Conservation (phyloP, 2,329 filamentous ascomycete genomes). For the Chaetomiaceae sp. region DNA sequence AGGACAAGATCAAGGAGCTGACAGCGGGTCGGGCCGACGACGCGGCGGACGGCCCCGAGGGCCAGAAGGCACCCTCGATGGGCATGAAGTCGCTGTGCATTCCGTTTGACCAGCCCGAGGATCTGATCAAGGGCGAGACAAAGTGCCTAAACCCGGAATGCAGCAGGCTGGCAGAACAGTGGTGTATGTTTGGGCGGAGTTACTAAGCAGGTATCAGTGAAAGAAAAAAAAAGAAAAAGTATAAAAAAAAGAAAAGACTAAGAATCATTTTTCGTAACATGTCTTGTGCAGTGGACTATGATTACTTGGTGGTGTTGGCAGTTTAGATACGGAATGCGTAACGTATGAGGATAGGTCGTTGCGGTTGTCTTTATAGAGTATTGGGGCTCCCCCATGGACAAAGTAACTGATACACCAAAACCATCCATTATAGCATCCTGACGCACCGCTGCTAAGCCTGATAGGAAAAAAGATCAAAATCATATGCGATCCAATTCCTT, state of each 20-base stretch:
- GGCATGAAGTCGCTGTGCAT: conserved; percentile 70
- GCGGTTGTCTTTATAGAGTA: too few relatives aligned
- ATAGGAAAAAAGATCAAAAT: too few relatives aligned
- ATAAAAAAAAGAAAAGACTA: background rate
- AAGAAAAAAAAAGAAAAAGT: background rate
- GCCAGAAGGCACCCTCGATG: conserved; percentile 54
- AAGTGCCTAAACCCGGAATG: conserved; percentile 93
- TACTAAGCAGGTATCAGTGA: conserved; percentile 38
- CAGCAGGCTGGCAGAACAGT: conserved; percentile 68
- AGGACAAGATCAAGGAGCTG: conserved; percentile 51
- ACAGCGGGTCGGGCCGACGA: conserved; percentile 33
- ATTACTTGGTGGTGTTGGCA: background rate
- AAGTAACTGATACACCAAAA: too few relatives aligned
- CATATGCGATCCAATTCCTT: too few relatives aligned
- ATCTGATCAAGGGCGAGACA: conserved; percentile 72
- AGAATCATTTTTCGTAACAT: background rate
- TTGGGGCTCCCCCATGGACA: too few relatives aligned
- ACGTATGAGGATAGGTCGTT: too few relatives aligned
- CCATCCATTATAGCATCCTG: too few relatives aligned
- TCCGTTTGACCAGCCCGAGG: conserved; percentile 75
- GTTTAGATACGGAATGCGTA: background rate
- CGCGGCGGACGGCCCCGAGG: conserved; percentile 42
- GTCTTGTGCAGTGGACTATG: background rate
- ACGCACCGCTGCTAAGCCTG: too few relatives aligned
- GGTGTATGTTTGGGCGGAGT: conserved; percentile 87